Base-by-base conservation (phyloP, 306 rosid genomes). In the Cucurbita maxima region DNA sequence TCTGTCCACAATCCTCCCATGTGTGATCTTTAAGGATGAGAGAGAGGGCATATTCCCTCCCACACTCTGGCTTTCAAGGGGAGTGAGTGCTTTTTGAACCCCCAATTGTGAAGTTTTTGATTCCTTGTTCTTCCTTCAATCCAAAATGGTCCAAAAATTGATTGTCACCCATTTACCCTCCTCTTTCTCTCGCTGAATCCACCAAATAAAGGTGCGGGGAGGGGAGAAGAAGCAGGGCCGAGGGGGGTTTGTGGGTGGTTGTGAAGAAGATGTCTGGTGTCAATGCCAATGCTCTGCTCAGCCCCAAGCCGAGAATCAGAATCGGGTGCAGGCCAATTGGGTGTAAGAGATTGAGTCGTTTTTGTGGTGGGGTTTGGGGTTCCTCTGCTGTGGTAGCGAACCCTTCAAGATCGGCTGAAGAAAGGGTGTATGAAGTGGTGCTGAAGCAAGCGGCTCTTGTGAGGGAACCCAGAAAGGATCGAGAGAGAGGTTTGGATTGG, bases 391-490 rank as follows among this genome's bases (percentile, higher is more conserved):
- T 85, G 7, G 79, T 86, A 5, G 89, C 87, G 0, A 53, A 81
- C 72, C 89, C 96, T 34, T 62, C 89, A 25, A 86, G 96, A 52
- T 81, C 98, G 6, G 88, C 97, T 8, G 98, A 86, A 58, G 92
- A 93, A 81, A 93, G 76, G 79, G 98, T 93, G 36, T 93, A 93
- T 78, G 95, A 90, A 53, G 97, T 90, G 15, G 98, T 93, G 75
- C 75, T 90, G 74, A 93, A 83, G 79, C 98, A 90, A 77, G 98
- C 98, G 61, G 96, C 96, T 58, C 72, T 90, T 16, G 88, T 88
- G 0, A 88, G 75, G 61, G 90, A 87, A 43, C 82, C 77, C 53
- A 77, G 58, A 5, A 81, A 20, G 73, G 77, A 20, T 8, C 45
- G 18, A 40, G 77, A 81, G 82, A 78, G 41, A 62, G 50, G 48